These are phyloP conservation scores for Termitomyces heimii DNA, from an alignment of 768 basidiomycete genomes.

Conservation along the genomic window DNA sequence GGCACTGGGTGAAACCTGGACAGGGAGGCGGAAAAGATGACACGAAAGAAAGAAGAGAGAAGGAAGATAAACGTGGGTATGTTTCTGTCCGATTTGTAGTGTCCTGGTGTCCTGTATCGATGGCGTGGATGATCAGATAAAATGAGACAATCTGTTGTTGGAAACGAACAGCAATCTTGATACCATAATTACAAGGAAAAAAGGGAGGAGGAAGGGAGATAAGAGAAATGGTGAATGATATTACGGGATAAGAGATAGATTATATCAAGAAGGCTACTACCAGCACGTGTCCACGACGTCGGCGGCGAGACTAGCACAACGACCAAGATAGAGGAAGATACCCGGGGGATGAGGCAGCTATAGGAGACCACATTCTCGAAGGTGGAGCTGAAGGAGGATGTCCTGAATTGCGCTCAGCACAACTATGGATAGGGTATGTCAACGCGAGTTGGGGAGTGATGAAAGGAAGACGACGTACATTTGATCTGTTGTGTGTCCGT, in stretches of 20 bases:
- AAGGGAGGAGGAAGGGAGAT: background rate
- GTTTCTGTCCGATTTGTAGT: background rate
- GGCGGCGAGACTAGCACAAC: background rate
- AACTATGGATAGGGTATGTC: slow-evolving; percentile 30
- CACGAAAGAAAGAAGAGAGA: background rate
- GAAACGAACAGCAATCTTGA: background rate
- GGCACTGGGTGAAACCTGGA: background rate
- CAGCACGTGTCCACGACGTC: background rate
- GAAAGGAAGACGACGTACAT: slow-evolving; percentile 40
- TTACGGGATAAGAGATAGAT: background rate
- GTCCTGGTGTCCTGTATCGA: background rate
- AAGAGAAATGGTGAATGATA: background rate
- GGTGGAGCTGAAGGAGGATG: slow-evolving; percentile 79
- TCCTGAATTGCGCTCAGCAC: slow-evolving; percentile 86
- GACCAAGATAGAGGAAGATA: background rate
- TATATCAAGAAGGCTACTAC: background rate
- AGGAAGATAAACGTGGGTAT: too few species aligned
- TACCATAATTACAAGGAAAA: background rate
- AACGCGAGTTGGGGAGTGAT: background rate
- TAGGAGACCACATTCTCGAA: slow-evolving; percentile 82
- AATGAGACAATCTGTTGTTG: background rate
- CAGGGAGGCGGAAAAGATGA: background rate
- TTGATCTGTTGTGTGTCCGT: slow-evolving; percentile 93
- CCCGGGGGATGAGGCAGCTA: slow-evolving; percentile 18
- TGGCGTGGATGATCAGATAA: background rate